phyloP scores from a whole-genome alignment of 139 green algal genomes.

The Micractinium conductrix region DNA sequence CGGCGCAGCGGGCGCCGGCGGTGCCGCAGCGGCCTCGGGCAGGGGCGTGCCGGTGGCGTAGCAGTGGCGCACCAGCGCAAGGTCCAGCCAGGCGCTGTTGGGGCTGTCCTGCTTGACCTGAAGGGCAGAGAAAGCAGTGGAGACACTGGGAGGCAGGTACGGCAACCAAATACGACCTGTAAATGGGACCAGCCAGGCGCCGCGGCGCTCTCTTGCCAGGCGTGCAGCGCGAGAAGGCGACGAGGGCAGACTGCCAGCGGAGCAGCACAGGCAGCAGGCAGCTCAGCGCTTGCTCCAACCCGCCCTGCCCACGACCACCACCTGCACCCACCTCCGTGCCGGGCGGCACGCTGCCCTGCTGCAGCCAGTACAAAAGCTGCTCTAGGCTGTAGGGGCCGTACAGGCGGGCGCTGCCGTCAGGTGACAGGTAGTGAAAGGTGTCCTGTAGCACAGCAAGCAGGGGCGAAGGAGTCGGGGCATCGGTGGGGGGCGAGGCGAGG shows the following conservation, averaged over 20 bases:
- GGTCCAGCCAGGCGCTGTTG: not conserved
- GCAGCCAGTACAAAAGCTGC: conserved; percentile 24
- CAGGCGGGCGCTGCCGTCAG: not conserved
- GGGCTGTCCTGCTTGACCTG: not conserved
- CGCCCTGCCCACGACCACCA: not conserved
- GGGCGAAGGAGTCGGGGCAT: not conserved
- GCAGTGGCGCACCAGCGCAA: not conserved
- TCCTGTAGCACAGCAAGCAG: not conserved
- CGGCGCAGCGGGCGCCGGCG: not conserved
- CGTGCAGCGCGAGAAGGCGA: too few relatives aligned
- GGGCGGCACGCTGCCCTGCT: not conserved
- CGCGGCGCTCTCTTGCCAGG: too few relatives aligned
- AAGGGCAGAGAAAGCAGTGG: not conserved
- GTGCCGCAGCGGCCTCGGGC: not conserved
- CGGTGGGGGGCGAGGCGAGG: too few relatives aligned
- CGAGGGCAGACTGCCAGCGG: too few relatives aligned
- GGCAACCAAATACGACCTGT: too few relatives aligned
- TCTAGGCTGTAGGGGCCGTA: conserved; percentile 5
- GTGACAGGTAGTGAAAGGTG: not conserved
- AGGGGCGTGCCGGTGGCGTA: not conserved
- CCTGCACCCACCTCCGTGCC: not conserved
- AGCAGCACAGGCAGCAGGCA: too few relatives aligned
- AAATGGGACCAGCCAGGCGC: too few relatives aligned
- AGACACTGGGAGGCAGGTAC: too few relatives aligned
- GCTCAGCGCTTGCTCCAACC: not conserved